Conservation (phyloP, 108 stramenopile species). For the Stephanodiscus triporus region DNA sequence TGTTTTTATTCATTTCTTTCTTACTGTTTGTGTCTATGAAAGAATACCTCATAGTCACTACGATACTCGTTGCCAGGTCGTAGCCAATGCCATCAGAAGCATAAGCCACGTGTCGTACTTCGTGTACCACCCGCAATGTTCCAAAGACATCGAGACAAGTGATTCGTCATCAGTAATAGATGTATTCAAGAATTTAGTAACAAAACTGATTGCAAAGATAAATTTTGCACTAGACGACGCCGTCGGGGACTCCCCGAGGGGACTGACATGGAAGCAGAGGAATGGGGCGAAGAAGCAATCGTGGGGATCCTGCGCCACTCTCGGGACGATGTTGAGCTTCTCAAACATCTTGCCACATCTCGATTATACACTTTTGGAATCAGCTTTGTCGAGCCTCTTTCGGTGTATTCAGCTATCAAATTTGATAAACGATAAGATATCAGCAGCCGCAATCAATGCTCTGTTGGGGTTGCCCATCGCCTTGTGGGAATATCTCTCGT, state of each 20-base stretch:
- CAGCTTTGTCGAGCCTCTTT: conserved; percentile 24
- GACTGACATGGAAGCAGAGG: conserved; percentile 73
- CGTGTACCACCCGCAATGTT: conserved; percentile 32
- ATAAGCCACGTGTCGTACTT: conserved; percentile 60
- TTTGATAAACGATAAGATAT: conserved; percentile 41
- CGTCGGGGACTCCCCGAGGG: conserved; percentile 29
- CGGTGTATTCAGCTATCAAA: conserved; percentile 42
- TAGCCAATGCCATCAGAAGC: conserved; percentile 70
- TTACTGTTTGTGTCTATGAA: not conserved
- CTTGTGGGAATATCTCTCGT: conserved; percentile 41
- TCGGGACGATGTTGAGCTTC: conserved; percentile 40
- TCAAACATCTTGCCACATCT: conserved; percentile 5
- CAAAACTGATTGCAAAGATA: conserved; percentile 50
- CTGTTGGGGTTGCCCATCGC: conserved; percentile 27
- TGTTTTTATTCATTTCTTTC: conserved; percentile 1
- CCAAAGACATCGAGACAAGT: not conserved
- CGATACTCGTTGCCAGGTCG: conserved; percentile 46
- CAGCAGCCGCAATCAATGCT: conserved; percentile 30
- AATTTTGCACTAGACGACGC: conserved; percentile 40
- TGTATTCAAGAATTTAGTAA: conserved; percentile 21
- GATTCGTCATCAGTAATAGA: conserved; percentile 1
- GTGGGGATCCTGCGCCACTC: conserved; percentile 68
- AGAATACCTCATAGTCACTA: not conserved
- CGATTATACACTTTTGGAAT: conserved; percentile 22
- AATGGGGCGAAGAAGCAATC: conserved; percentile 72